Conservation (phyloP, 352 stramenopile species). For the Phytophthora cactorum region DNA sequence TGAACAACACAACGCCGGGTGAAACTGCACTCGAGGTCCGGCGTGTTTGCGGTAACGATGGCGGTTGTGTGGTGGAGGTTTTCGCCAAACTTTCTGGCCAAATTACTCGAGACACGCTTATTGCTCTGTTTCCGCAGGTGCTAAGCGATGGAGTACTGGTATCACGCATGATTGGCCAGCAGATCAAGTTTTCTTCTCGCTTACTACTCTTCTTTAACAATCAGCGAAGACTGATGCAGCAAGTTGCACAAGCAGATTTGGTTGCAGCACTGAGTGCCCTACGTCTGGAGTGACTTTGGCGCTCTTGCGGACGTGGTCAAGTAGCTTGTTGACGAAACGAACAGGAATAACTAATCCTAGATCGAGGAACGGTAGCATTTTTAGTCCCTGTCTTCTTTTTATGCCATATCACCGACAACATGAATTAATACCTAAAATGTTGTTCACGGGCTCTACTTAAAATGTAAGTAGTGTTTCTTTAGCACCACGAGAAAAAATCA, state of each 20-base stretch:
- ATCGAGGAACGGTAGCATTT: too few relatives aligned
- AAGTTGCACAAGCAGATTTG: slow-evolving; percentile 23
- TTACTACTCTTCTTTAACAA: slow-evolving; percentile 26
- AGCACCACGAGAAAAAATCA: too few relatives aligned
- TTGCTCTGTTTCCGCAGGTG: slow-evolving; percentile 13
- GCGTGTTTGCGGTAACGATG: slow-evolving; percentile 6
- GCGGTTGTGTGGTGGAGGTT: slow-evolving; percentile 28
- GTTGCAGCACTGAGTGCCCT: slow-evolving; percentile 10
- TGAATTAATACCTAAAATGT: too few relatives aligned
- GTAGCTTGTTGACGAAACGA: too few relatives aligned
- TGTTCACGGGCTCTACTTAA: too few relatives aligned
- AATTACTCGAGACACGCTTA: slow-evolving; percentile 15
- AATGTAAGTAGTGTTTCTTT: too few relatives aligned
- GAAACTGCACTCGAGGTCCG: slow-evolving; percentile 14
- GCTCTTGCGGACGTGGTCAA: neutral
- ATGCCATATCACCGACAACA: too few relatives aligned
- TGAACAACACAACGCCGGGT: slow-evolving; percentile 1
- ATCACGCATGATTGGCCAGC: slow-evolving; percentile 2
- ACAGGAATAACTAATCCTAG: too few relatives aligned
- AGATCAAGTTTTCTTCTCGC: slow-evolving; percentile 20
- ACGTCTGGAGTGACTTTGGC: slow-evolving; percentile 4
- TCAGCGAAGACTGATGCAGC: slow-evolving; percentile 18
- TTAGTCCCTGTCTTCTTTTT: too few relatives aligned
- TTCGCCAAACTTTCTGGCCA: neutral
- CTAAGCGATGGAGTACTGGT: slow-evolving; percentile 17